Conservation (phyloP, 495 filamentous ascomycete genomes). For the Trichoderma asperelloides region DNA sequence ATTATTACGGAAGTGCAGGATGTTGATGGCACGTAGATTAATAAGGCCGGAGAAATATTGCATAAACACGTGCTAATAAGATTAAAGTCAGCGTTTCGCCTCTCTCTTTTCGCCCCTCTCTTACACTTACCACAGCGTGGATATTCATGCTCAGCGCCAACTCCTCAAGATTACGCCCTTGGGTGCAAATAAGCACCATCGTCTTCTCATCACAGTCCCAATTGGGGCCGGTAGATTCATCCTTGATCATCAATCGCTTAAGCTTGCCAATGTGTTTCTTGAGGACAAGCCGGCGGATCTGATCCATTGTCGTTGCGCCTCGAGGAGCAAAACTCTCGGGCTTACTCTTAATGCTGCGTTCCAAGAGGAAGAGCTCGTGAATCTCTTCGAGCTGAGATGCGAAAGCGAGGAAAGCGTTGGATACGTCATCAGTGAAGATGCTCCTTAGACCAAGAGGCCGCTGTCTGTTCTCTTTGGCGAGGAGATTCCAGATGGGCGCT, state of each 20-base stretch:
- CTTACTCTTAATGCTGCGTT: constrained; percentile 38
- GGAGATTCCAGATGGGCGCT: constrained; percentile 44
- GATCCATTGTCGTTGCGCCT: constrained; percentile 36
- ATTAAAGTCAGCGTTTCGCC: background rate
- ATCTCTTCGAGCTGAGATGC: constrained; percentile 40
- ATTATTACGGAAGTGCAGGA: constrained; percentile 39
- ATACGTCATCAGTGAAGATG: constrained; percentile 54
- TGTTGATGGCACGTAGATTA: constrained; percentile 44
- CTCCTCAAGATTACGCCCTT: constrained; percentile 41
- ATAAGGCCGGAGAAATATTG: constrained; percentile 38
- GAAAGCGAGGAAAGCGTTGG: constrained; percentile 39
- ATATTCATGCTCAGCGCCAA: constrained; percentile 44
- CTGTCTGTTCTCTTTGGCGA: constrained; percentile 42
- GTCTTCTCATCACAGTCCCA: constrained; percentile 50
- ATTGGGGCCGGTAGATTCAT: constrained; percentile 29
- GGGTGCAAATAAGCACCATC: constrained; percentile 36
- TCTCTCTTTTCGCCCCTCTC: background rate
- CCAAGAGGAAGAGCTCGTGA: constrained; percentile 50
- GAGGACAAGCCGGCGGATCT: constrained; percentile 42
- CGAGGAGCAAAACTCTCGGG: constrained; percentile 39
- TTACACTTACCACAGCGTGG: constrained; percentile 37
- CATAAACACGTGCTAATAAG: constrained; percentile 41
- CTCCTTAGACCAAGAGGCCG: constrained; percentile 40
- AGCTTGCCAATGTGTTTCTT: constrained; percentile 38
- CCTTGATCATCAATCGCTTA: constrained; percentile 40